Base-by-base conservation (phyloP, 306 rosid species). In the Malus orientalis region DNA sequence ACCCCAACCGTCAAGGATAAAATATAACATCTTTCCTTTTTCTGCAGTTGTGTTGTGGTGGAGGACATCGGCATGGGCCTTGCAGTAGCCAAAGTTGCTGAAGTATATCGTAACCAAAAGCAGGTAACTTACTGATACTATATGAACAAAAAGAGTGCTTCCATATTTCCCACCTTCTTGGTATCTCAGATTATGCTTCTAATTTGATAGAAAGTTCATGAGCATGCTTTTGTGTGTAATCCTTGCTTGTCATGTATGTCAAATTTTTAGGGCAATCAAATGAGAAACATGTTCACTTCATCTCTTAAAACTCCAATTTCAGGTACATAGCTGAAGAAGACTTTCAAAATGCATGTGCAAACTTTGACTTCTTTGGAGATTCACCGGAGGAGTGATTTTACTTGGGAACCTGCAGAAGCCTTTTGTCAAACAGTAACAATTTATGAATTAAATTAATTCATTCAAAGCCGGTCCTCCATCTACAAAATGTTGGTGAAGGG, bases 1-100 rank as follows among this genome's bases (percentile, higher is more conserved):
- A 49, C 20, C 19, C 55, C 20, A 49, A 27, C 54, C 22, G 22
- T 22, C 15, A 22, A 58, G 27, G 29, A 22, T n/a, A 58, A 20
- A 14, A 57, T 69, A 23, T 69, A 23, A 68, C 4, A 11, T 27
- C 63, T 15, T 49, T 49, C 54, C 6, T 49, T 49, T 49, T 5
- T 49, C 20, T 49, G 6, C 55, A 5, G 96, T 4, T 32, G 32
- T 30, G 4, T 88, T 71, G 99, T 92, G 89, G 89, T 92, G 49
- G 97, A 91, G 87, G 99, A 91, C 80, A 91, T 97, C 40, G 89
- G 92, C 81, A 95, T 95, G 76, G 97, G 99, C 83, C 97, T 95
- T 69, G 91, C 97, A 73, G 97, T 97, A 54, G 97, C 96, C 71
- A 90, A 92, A 89, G 88, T 85, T 42, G 97, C 97, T 90, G 99